A percentile compares a stretch with the other conserved stretches of the same genome.
phyloP scores from a whole-genome alignment of 176 grass and related monocot species.

The Oryza brachyantha region DNA sequence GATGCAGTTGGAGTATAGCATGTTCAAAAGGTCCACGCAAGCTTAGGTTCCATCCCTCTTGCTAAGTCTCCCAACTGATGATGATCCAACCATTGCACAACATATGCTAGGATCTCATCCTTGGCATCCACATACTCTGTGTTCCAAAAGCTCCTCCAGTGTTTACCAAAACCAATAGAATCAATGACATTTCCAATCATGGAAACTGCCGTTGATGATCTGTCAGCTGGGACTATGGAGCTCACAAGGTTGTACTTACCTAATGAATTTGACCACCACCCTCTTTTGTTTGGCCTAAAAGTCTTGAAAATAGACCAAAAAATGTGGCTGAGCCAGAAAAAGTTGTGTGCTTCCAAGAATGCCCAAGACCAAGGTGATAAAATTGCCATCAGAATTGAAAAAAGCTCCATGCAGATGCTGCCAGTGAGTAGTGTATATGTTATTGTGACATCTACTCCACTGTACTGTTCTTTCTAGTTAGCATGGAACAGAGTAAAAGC shows the following conservation, averaged over 20 bases:
- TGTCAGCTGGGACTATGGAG: background rate
- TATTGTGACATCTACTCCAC: background rate
- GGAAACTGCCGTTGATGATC: background rate
- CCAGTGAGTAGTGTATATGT: background rate
- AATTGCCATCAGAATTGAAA: background rate
- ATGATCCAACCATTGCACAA: background rate
- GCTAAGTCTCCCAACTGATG: background rate
- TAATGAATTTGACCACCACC: slow-evolving; percentile 1
- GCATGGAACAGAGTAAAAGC: background rate
- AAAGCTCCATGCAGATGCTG: no score
- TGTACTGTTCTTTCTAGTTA: background rate
- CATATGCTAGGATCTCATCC: background rate
- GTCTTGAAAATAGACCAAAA: background rate
- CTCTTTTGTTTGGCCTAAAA: background rate
- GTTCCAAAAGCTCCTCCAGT: background rate
- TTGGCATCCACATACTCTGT: background rate
- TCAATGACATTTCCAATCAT: background rate
- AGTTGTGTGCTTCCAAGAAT: background rate
- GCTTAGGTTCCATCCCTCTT: background rate
- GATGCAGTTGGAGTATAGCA: background rate
- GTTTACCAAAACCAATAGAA: background rate
- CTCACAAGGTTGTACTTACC: background rate
- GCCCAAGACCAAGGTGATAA: slow-evolving; percentile 3
- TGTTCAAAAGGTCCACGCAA: background rate
- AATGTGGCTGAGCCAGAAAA: background rate